phyloP scores from a whole-genome alignment of 495 filamentous ascomycete species.

The Xylaria longipes region DNA sequence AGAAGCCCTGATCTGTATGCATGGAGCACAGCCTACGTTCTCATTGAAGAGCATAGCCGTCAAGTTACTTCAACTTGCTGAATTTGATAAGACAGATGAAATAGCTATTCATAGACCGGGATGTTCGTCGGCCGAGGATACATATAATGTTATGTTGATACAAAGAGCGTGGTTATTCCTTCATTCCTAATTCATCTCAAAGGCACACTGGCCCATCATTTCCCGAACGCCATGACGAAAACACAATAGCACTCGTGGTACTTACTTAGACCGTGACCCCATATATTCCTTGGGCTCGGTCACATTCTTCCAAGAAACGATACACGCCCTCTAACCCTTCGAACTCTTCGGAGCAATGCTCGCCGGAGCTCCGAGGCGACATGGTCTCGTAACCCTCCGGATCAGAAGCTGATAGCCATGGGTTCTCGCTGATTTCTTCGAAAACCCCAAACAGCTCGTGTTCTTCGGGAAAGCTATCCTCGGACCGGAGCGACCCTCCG shows the following conservation, averaged over 20 bases:
- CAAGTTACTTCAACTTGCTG: not conserved
- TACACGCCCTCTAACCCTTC: slow-evolving; percentile 88
- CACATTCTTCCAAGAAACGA: slow-evolving; percentile 85
- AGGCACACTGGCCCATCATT: not conserved
- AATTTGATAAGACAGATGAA: slow-evolving; percentile 31
- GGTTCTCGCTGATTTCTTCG: slow-evolving; percentile 49
- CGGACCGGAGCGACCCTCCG: slow-evolving; percentile 51
- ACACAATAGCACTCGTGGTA: slow-evolving; percentile 14
- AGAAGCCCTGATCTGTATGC: not conserved
- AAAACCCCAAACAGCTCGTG: slow-evolving; percentile 44
- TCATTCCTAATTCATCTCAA: not conserved
- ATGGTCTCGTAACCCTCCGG: slow-evolving; percentile 60
- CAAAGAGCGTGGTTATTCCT: slow-evolving; percentile 40
- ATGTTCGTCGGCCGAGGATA: slow-evolving; percentile 22
- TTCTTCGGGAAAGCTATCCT: slow-evolving; percentile 47
- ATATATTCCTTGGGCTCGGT: slow-evolving; percentile 58
- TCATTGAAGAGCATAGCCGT: not conserved
- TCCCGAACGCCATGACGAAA: slow-evolving; percentile 22
- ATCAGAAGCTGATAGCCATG: slow-evolving; percentile 51
- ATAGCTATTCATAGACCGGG: slow-evolving; percentile 22
- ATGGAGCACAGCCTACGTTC: not conserved
- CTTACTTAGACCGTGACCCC: slow-evolving; percentile 18
- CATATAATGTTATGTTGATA: slow-evolving; percentile 23
- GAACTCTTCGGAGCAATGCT: slow-evolving; percentile 61
- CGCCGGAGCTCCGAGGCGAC: slow-evolving; percentile 50